Conservation (phyloP, 805 yeast genomes). For the Jamesozyma jinghongensis region DNA sequence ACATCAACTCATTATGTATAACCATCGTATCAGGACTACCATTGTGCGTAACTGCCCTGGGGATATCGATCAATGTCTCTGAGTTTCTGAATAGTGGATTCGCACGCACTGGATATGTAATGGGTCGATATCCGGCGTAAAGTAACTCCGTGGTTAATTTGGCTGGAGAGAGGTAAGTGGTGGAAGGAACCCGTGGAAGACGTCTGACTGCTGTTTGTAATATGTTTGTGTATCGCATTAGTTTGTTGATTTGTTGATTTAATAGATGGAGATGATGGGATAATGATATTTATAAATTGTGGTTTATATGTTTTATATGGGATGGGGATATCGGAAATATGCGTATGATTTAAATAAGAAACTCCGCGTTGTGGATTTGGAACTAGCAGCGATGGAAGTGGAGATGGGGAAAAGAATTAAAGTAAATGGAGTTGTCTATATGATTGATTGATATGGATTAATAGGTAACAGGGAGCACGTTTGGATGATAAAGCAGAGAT, state of each 20-base stretch:
- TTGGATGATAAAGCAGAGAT: too few species aligned
- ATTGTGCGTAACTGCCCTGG: neutral
- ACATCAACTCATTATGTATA: slow-evolving; percentile 1
- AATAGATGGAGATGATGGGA: neutral
- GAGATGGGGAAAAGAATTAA: too few species aligned
- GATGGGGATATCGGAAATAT: too few species aligned
- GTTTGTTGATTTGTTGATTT: neutral
- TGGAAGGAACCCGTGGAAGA: slow-evolving; percentile 29
- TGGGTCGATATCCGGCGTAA: slow-evolving; percentile 28
- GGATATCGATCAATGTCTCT: slow-evolving; percentile 1
- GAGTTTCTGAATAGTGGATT: slow-evolving; percentile 23
- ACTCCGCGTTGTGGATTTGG: too few species aligned
- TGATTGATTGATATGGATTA: too few species aligned
- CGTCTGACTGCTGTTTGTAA: slow-evolving; percentile 5
- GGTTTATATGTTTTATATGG: too few species aligned
- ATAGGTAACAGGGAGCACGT: too few species aligned
- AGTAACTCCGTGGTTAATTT: slow-evolving; percentile 25
- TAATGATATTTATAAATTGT: too few species aligned
- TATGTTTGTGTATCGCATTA: neutral
- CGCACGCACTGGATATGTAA: slow-evolving; percentile 26
- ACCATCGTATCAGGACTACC: too few species aligned
- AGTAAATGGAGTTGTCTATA: too few species aligned
- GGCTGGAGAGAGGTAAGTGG: slow-evolving; percentile 23
- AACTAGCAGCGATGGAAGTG: too few species aligned
- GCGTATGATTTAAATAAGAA: too few species aligned